Evolutionary conservation across 2,329 filamentous ascomycete species (phyloP), one percentile per base, ranked within the genome.

Genomic region (Dothiorella sarmentorum): DNA sequence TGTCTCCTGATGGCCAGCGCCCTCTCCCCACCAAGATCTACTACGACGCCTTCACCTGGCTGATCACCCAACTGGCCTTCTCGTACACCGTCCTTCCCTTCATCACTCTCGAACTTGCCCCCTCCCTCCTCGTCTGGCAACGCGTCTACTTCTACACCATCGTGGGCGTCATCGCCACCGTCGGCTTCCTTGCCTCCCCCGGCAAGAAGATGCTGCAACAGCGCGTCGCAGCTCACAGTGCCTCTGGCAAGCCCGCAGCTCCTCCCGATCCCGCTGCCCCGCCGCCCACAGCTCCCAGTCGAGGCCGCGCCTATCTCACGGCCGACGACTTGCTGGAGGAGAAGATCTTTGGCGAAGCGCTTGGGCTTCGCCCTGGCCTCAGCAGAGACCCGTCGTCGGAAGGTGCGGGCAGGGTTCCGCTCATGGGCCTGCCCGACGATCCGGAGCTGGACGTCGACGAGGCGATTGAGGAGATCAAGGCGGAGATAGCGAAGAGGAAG

Each of bases 131-230:
- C 2, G 87, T 90, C 60, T 99, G 94, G 94, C 76, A 84, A 0
- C 85, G 89, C 40, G 89, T 97, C 33, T 94, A 96, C 76, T 97
- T 91, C 76, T 99, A 95, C 74, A 85, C 84, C 29, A 78, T 94
- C 57, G 69, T 92, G 61, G 86, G 85, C 64, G 88, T 88, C 1
- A 74, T 78, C 9, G 71, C 76, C 0, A 84, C 85, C 17, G 83
- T 92, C 59, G 83, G 78, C 7, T 88, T 96, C 76, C 96, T 97
- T 69, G 82, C 86, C 38, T 90, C 89, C 1, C 90, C 91, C 0
- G 88, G 84, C 2, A 95, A 92, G 71, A 73, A 76, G 4, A 75
- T 70, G 61, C 69, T 74, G 24, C 56, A 62, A 49, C 67, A 68
- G 60, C 68, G 73, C 59, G 69, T 79, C 42, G 49, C 49, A 17